These are phyloP conservation scores for Alternaria sp. DNA, from an alignment of 2,329 filamentous ascomycete species.

Conservation along the genomic window DNA sequence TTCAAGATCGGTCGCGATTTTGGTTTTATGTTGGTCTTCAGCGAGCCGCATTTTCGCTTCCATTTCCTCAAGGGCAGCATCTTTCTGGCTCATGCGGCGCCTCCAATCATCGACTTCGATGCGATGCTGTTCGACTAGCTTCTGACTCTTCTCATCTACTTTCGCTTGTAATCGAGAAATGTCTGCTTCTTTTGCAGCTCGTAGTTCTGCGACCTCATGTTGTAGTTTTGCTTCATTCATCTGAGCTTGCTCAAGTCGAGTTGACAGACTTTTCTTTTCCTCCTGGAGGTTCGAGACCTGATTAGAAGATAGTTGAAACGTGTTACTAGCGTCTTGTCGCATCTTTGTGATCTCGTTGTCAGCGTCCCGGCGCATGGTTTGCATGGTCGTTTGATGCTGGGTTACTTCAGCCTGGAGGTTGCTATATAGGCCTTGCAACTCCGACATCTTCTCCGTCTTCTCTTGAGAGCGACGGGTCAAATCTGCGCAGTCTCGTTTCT, in stretches of 20 bases:
- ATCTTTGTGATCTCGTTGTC: constrained; percentile 7
- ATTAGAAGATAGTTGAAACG: constrained; percentile 15
- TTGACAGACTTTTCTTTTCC: constrained; percentile 21
- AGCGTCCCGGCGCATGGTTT: constrained; percentile 21
- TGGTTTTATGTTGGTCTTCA: constrained; percentile 20
- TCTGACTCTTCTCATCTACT: constrained; percentile 1
- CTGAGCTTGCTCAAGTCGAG: constrained; percentile 17
- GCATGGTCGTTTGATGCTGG: constrained; percentile 17
- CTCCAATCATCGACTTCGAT: constrained; percentile 17
- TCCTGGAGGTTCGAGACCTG: constrained; percentile 10
- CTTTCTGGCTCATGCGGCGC: constrained; percentile 16
- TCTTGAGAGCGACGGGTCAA: constrained; percentile 10
- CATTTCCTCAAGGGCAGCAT: constrained; percentile 21
- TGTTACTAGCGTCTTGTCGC: constrained; percentile 12
- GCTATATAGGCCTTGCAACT: constrained; percentile 14
- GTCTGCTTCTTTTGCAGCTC: constrained; percentile 11
- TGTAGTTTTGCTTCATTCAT: constrained; percentile 21
- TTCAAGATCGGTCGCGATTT: constrained; percentile 26
- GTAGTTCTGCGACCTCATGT: constrained; percentile 17
- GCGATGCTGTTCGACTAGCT: constrained; percentile 5
- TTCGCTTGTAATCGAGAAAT: constrained; percentile 11
- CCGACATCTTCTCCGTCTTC: constrained; percentile 1
- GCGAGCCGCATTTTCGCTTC: constrained; percentile 21
- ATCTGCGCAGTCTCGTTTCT: constrained; percentile 4
- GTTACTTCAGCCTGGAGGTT: constrained; percentile 17